phyloP scores from a whole-genome alignment of 2,329 filamentous ascomycete species.

The Neurospora crassa region DNA sequence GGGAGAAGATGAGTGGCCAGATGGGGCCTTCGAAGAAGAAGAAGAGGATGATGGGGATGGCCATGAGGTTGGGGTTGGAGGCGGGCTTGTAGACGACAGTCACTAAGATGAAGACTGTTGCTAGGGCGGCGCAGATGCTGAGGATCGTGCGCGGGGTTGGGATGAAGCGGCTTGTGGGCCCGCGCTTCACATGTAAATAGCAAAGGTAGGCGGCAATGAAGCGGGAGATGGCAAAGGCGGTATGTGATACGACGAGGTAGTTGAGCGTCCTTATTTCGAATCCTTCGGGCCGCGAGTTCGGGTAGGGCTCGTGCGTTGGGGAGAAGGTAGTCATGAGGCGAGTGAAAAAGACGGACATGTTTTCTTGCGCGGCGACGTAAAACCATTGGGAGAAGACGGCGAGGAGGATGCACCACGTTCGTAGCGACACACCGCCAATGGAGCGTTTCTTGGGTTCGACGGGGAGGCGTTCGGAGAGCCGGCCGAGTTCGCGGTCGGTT shows the following conservation, averaged over 20 bases:
- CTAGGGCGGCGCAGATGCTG: conserved; percentile 48
- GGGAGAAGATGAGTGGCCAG: conserved; percentile 72
- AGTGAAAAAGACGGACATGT: conserved; percentile 51
- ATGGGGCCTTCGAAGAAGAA: conserved; percentile 77
- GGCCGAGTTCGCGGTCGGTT: conserved; percentile 43
- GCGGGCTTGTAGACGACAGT: conserved; percentile 30
- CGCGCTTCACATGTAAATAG: conserved; percentile 38
- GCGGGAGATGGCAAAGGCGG: conserved; percentile 63
- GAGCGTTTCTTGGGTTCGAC: conserved; percentile 40
- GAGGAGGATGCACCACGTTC: conserved; percentile 52
- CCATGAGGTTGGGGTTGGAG: conserved; percentile 36
- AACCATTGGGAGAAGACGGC: conserved; percentile 69
- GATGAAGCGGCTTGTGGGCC: conserved; percentile 28
- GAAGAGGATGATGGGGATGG: conserved; percentile 57
- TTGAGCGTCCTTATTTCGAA: conserved; percentile 48
- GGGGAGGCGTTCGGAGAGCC: conserved; percentile 36
- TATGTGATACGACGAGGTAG: conserved; percentile 63
- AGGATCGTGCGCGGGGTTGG: conserved; percentile 64
- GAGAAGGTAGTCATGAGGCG: conserved; percentile 37
- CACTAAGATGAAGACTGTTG: conserved; percentile 46
- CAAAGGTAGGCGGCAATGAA: conserved; percentile 59
- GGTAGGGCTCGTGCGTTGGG: conserved; percentile 9
- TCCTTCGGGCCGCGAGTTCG: conserved; percentile 26
- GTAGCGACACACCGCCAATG: conserved; percentile 41
- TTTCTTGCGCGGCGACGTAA: conserved; percentile 68